Evolutionary conservation across 768 basidiomycete genomes (phyloP).

Genomic region (Termitomyces sp.): DNA sequence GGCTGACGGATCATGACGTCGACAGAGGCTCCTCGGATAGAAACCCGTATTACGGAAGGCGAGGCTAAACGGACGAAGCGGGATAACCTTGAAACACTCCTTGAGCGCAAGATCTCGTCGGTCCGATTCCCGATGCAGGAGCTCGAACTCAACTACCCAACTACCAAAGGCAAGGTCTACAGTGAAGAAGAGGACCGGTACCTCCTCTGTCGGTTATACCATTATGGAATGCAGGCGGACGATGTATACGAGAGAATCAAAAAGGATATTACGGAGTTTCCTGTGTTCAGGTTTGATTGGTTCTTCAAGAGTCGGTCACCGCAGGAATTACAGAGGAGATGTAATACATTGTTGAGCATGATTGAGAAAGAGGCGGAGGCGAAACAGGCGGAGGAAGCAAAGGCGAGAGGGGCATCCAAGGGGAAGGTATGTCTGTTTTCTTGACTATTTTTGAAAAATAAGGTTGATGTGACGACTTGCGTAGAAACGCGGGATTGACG

Average conservation of each 20-base stretch:
- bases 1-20: background rate
- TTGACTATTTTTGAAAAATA: background rate
- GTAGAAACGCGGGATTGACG: slow-evolving; percentile 72
- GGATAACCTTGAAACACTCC: slow-evolving; percentile 71
- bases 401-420: slow-evolving; percentile 48
- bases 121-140: slow-evolving; percentile 95
- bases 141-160: slow-evolving; percentile 90
- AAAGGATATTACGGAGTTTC: slow-evolving; percentile 94
- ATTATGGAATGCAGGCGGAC: slow-evolving; percentile 85
- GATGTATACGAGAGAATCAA: slow-evolving; percentile 95
- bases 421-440: slow-evolving; percentile 49
- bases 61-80: slow-evolving; percentile 87
- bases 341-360: slow-evolving; percentile 82
- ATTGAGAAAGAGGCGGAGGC: slow-evolving; percentile 89
- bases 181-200: slow-evolving; percentile 97
- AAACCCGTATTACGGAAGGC: slow-evolving; percentile 81
- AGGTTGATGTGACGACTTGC: background rate
- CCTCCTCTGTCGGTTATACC: slow-evolving; percentile 80
- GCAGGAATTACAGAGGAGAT: slow-evolving; percentile 83
- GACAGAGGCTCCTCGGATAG: slow-evolving; percentile 73
- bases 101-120: slow-evolving; percentile 77
- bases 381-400: slow-evolving; percentile 62
- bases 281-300: slow-evolving; percentile 97
- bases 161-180: slow-evolving; percentile 95
- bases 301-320: slow-evolving; percentile 93